Evolutionary conservation across 495 filamentous ascomycete genomes (phyloP).

Genomic region (Zalerion maritima): DNA sequence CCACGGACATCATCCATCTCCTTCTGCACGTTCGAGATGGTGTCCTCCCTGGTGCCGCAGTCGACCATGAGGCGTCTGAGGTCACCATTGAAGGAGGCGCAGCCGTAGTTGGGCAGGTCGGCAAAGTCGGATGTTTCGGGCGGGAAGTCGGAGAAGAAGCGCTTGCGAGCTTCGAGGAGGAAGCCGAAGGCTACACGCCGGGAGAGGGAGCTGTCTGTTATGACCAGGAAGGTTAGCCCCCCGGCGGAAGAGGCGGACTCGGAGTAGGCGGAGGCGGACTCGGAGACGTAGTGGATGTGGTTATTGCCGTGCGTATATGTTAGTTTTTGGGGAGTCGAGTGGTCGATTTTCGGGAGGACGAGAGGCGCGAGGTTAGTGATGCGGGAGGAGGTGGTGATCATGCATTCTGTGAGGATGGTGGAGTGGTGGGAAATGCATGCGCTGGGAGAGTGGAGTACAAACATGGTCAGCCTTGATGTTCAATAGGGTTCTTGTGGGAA

Average conservation of each 20-base stretch:
- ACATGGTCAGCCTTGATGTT: conserved; percentile 2
- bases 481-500: not conserved
- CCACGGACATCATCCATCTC: conserved; percentile 90
- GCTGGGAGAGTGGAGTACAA: no score
- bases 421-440: conserved; percentile 81
- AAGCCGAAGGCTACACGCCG: conserved; percentile 87
- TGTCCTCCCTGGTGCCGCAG: conserved; percentile 75
- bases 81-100: conserved; percentile 67
- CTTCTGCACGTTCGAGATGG: conserved; percentile 61
- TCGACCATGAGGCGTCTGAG: conserved; percentile 68
- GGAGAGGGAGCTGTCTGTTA: conserved; percentile 61
- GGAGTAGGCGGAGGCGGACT: conserved; percentile 52
- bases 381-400: conserved; percentile 58
- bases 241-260: conserved; percentile 41
- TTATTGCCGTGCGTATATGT: conserved; percentile 85
- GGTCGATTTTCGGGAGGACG: conserved; percentile 89
- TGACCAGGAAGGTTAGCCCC: conserved; percentile 73
- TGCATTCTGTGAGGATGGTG: conserved; percentile 87
- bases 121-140: conserved; percentile 58
- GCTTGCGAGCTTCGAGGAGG: conserved; percentile 79
- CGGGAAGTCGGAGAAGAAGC: conserved; percentile 63
- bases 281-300: conserved; percentile 91
- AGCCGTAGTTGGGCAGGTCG: conserved; percentile 74
- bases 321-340: conserved; percentile 67
- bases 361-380: conserved; percentile 78